Conservation (phyloP, 257 asterid genomes). For the Eustoma russellianum region DNA sequence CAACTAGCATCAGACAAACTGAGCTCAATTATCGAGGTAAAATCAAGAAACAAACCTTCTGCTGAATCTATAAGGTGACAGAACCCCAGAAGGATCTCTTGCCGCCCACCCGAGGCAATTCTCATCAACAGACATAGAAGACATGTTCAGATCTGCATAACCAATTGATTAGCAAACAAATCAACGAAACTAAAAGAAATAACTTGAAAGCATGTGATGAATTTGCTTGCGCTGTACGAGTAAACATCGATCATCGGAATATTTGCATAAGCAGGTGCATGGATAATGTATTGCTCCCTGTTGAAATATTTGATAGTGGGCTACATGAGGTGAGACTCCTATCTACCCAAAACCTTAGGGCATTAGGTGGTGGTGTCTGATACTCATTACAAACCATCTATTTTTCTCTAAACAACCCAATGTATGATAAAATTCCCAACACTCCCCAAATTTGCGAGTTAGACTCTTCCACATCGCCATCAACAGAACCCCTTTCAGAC, state of each 20-base stretch:
- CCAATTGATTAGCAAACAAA: not conserved
- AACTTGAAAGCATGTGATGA: not conserved
- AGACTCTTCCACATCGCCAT: no score
- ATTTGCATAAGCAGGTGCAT: no score
- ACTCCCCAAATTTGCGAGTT: no score
- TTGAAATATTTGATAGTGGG: no score
- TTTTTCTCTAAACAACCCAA: no score
- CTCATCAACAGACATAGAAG: slow-evolving; percentile 16
- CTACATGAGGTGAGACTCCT: no score
- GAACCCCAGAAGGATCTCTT: slow-evolving; percentile 66
- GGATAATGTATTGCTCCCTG: no score
- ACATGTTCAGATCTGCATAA: slow-evolving; percentile 20
- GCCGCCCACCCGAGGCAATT: slow-evolving; percentile 87
- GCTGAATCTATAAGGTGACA: slow-evolving; percentile 64
- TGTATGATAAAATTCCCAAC: no score
- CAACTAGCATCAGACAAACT: not conserved
- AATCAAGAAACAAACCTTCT: slow-evolving; percentile 41
- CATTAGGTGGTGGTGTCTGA: no score
- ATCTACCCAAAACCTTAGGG: no score
- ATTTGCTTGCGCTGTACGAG: not conserved
- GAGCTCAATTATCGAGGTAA: not conserved
- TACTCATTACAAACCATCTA: no score
- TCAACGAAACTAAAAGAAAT: not conserved
- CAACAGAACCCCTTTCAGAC: no score
- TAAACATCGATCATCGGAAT: not conserved